phyloP scores from a whole-genome alignment of 306 rosid genomes.

The Corylus avellana region DNA sequence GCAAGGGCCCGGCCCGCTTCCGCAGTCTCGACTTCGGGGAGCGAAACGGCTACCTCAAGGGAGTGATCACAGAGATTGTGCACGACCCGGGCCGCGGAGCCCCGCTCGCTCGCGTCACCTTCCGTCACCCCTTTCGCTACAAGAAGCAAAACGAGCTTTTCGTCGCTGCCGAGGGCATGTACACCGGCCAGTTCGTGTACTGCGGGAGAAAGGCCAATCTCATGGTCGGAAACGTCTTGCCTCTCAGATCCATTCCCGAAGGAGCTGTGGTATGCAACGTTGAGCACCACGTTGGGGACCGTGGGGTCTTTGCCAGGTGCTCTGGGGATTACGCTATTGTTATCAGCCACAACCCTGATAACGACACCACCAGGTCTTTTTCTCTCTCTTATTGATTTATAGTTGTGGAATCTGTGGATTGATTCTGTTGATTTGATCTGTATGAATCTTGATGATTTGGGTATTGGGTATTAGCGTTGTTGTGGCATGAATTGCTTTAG shows the following conservation, averaged over 20 bases:
- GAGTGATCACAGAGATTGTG: constrained; percentile 39
- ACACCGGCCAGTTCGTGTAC: constrained; percentile 43
- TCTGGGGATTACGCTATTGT: constrained; percentile 51
- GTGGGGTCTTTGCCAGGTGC: constrained; percentile 41
- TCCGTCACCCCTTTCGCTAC: constrained; percentile 50
- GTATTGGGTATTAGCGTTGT: not conserved
- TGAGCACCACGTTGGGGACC: constrained; percentile 50
- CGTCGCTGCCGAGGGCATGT: constrained; percentile 45
- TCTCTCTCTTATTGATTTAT: not conserved
- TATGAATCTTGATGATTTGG: not conserved
- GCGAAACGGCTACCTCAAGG: constrained; percentile 45
- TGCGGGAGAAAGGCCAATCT: constrained; percentile 47
- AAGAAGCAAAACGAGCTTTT: constrained; percentile 47
- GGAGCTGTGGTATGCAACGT: constrained; percentile 51
- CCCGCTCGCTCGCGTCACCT: constrained; percentile 37
- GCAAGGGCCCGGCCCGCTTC: constrained; percentile 40
- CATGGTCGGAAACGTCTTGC: constrained; percentile 42
- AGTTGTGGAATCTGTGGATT: not conserved
- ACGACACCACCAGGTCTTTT: constrained; percentile 43
- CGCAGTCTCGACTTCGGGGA: constrained; percentile 51
- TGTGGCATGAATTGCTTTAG: not conserved
- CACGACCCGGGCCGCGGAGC: constrained; percentile 55
- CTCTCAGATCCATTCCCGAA: constrained; percentile 47
- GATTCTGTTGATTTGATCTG: not conserved
- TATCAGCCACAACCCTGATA: constrained; percentile 47